Base-by-base conservation (phyloP, 768 basidiomycete genomes). In the Cantharellus cinnabarinus region DNA sequence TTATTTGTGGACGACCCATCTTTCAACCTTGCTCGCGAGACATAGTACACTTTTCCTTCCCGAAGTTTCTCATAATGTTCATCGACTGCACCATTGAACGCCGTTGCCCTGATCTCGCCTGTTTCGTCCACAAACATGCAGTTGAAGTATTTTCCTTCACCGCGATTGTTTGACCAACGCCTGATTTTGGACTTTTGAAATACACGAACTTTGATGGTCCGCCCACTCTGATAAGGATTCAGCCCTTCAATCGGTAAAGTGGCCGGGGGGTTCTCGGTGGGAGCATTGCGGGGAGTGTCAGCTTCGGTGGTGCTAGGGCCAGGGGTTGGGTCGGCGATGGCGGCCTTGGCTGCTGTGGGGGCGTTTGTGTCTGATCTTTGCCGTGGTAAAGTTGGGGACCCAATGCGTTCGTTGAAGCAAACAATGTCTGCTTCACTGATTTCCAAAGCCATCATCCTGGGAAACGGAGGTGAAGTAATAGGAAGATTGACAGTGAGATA, bases 121-220 rank as follows among this genome's bases (percentile, higher is more conserved):
- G 88, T 81, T 61, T 97, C 90, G 64, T 99, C 95, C 85, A 97
- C 89, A 37, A 98, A 70, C 0, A 83, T 93, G 15, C 89, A 82
- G 64, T 76, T 90, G 73, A 99, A 98, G 14, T 98, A 74, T 67
- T 97, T 91, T 42, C 95, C 94, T 65, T 98, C 95, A 40, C 95
- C 95, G 5, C 81, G 76, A 61, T 77, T 73, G 68, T 94, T 98
- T 2, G 85, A 83, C 80, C 84, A 99, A n/a, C 79, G 78, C 64
- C 79, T 83, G 66, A 98, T 80, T 0, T 97, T 94, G 1, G 80
- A 79, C 69, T 94, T 97, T 62, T 85, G 79, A 7, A 81, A 85
- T 55, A 97, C 89, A 48, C 89, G 83, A 38, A 89, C 94, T 68
- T 90, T 91, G 75, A 98, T 94, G 5, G 88, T 91, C 95, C 95